phyloP scores from a whole-genome alignment of 331 rosid species.

The Acacia concinna region DNA sequence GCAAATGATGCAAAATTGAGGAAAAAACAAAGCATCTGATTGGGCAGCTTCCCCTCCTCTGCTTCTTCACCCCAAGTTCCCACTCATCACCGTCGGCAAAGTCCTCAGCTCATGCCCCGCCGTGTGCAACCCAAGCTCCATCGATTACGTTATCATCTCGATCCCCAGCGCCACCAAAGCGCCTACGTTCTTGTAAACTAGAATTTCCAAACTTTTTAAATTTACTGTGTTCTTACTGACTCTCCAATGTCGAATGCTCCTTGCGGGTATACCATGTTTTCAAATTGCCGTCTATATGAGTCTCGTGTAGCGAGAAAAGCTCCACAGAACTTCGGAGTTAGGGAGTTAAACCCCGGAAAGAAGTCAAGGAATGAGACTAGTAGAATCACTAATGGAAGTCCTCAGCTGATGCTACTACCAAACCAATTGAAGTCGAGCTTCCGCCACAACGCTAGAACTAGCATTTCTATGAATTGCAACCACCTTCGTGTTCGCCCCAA shows the following conservation, averaged over 20 bases:
- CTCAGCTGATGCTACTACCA: no score
- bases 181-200: neutral
- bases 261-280: constrained; percentile 67
- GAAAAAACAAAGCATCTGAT: no score
- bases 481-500: constrained; percentile 41
- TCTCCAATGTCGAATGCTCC: neutral
- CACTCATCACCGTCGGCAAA: constrained; percentile 46
- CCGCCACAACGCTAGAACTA: constrained; percentile 34
- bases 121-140: constrained; percentile 58
- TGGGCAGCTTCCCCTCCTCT: constrained; percentile 62
- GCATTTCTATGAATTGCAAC: constrained; percentile 48
- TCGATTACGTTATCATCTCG: neutral
- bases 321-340: constrained; percentile 22
- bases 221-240: constrained; percentile 18
- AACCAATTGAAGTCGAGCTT: constrained; percentile 48
- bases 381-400: no score
- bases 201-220: neutral
- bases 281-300: constrained; percentile 61
- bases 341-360: no score
- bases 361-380: no score
- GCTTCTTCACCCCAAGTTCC: constrained; percentile 45
- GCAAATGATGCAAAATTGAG: no score
- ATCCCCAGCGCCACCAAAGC: constrained; percentile 40
- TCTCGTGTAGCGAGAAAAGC: constrained; percentile 58
- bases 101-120: constrained; percentile 65